phyloP scores from a whole-genome alignment of 2,329 filamentous ascomycete species.

The Colletotrichum destructivum region DNA sequence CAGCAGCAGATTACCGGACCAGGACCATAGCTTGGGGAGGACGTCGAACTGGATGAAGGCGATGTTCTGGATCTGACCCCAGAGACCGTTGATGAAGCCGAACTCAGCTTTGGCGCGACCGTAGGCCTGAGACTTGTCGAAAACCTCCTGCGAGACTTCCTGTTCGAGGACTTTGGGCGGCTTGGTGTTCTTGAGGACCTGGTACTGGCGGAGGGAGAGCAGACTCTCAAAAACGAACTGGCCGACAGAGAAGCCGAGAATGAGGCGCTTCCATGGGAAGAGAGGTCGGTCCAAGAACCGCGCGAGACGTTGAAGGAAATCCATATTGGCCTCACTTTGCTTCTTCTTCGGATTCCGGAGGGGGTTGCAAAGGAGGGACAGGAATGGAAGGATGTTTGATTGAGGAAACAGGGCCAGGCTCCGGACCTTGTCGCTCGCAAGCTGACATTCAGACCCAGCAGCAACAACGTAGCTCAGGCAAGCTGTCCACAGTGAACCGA shows the following conservation, averaged over 20 bases:
- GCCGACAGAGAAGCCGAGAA: constrained; percentile 92
- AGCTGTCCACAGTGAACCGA: constrained; percentile 41
- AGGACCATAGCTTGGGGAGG: constrained; percentile 90
- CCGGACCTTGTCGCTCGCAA: constrained; percentile 11
- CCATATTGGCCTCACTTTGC: constrained; percentile 34
- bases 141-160: constrained; percentile 91
- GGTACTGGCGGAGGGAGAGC: constrained; percentile 91
- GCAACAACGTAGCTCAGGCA: constrained; percentile 26
- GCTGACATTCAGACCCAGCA: neutral
- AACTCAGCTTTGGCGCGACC: constrained; percentile 96
- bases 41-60: constrained; percentile 92
- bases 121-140: constrained; percentile 96
- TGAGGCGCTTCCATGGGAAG: constrained; percentile 98
- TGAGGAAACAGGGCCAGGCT: constrained; percentile 20
- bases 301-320: constrained; percentile 75
- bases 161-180: constrained; percentile 89
- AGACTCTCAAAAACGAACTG: constrained; percentile 93
- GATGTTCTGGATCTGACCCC: constrained; percentile 89
- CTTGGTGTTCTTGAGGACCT: constrained; percentile 83
- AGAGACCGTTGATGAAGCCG: constrained; percentile 84
- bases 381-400: constrained; percentile 31
- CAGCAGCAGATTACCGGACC: constrained; percentile 82
- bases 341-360: constrained; percentile 12
- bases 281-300: constrained; percentile 89
- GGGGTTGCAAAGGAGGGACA: constrained; percentile 38